A percentile compares a stretch with the other conserved stretches of the same genome.
Conservation (phyloP, 305 asterid species). For the Fraxinus dipetala region DNA sequence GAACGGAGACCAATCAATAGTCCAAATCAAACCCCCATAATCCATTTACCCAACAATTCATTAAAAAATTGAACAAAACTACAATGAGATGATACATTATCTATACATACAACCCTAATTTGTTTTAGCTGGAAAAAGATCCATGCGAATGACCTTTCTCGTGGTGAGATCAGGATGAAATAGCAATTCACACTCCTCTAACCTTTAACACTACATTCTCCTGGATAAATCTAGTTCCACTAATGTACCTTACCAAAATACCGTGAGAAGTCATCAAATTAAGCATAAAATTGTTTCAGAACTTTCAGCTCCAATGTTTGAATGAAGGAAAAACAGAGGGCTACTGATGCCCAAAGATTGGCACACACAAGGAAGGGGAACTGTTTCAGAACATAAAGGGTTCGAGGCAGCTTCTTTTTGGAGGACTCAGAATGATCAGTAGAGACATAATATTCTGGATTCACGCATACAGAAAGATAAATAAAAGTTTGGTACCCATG, state of each 20-base stretch:
- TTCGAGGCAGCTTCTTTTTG: not conserved
- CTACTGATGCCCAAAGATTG: not conserved
- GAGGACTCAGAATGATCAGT: not conserved
- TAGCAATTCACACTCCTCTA: not conserved
- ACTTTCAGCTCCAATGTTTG: not conserved
- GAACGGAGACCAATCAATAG: not conserved
- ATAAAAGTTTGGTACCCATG: not conserved
- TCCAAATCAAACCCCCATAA: not conserved
- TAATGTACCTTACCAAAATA: not conserved
- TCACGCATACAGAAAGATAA: not conserved
- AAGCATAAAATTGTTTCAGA: not conserved
- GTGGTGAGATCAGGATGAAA: not conserved
- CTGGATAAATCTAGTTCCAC: not conserved
- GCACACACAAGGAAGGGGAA: not conserved
- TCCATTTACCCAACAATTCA: not conserved
- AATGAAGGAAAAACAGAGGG: not conserved
- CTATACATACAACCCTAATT: not conserved
- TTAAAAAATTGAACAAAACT: not conserved
- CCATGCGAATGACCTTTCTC: not conserved
- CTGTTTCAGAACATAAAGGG: not conserved
- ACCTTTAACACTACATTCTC: not conserved
- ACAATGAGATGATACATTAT: not conserved
- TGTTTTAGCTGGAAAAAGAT: not conserved
- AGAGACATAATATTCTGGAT: not conserved
- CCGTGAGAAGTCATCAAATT: not conserved